Evolutionary conservation across 768 basidiomycete genomes (phyloP).

Genomic region (Galerina marginata): DNA sequence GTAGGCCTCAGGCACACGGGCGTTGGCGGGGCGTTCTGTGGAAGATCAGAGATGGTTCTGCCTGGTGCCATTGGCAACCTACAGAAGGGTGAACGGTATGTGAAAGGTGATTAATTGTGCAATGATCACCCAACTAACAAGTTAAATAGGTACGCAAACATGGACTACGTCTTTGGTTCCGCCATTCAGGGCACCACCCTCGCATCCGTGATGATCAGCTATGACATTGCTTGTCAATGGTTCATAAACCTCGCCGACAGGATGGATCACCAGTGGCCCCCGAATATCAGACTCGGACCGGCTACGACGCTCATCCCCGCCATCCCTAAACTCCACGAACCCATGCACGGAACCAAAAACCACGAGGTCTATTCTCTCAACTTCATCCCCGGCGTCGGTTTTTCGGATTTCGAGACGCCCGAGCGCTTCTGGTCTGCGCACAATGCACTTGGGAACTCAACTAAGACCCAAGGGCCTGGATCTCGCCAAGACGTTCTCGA

Average conservation of each 20-base stretch:
- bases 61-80: slow-evolving; percentile 33
- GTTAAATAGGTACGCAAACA: slow-evolving; percentile 28
- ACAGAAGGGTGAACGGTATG: slow-evolving; percentile 36
- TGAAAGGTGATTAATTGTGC: not conserved
- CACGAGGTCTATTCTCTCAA: slow-evolving; percentile 34
- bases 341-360: slow-evolving; percentile 26
- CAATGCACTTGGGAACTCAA: slow-evolving; percentile 31
- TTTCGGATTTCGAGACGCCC: slow-evolving; percentile 35
- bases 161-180: slow-evolving; percentile 30
- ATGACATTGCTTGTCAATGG: slow-evolving; percentile 37
- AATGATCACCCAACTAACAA: not conserved
- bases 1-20: slow-evolving; percentile 29
- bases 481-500: slow-evolving; percentile 34
- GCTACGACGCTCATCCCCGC: slow-evolving; percentile 15
- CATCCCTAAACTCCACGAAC: slow-evolving; percentile 37
- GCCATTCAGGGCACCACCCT: not conserved
- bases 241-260: slow-evolving; percentile 23
- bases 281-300: not conserved
- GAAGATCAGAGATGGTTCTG: slow-evolving; percentile 28
- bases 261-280: slow-evolving; percentile 3
- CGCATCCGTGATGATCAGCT: slow-evolving; percentile 20
- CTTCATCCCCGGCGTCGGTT: slow-evolving; percentile 24
- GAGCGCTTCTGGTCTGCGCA: slow-evolving; percentile 37
- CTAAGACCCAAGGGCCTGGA: slow-evolving; percentile 39
- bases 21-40: slow-evolving; percentile 26